Evolutionary conservation across 2,329 filamentous ascomycete species (phyloP), one percentile per base, ranked within the genome.

Genomic region (Apiospora malaysiana): DNA sequence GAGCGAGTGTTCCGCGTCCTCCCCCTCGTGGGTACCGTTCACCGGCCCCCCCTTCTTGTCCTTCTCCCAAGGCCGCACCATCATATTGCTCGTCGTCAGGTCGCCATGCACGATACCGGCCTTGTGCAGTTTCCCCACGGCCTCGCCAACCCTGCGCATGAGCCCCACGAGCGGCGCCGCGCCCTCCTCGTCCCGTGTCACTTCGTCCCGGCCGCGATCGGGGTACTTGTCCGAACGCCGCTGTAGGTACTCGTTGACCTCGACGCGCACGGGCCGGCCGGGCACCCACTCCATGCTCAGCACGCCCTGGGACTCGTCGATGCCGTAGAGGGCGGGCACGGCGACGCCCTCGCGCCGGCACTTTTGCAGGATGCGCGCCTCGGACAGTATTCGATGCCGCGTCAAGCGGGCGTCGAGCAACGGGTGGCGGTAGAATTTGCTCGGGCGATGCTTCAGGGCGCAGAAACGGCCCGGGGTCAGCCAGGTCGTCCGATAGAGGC

Each of bases 71-170:
- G 86, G 85, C 72, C 89, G 81, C 75, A 98, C 80, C 92, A 99
- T 98, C 84, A 99, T 87, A 82, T 99, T 99, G 83, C 95, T 98
- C 74, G 95, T 99, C 72, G 96, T 99, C 83, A 99, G 83, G 83
- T 99, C 96, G 51, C 96, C 96, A 83, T 99, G 96, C 71, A 97
- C 91, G 70, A 98, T 89, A 21, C 95, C 95, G n/a, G 90, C 87
- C 70, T 87, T 88, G 85, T 99, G 96, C 85, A 99, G 84, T 70
- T 81, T 87, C 9, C 93, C 94, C 21, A 97, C 88, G 2, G 91
- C 90, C 6, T 80, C 78, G 0, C 94, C 95, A 72, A 97, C 90
- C 73, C 88, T 86, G 66, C 85, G 83, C 89, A 97, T 90, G 72
- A 97, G 82, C 16, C 79, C 84, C 65, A 87, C 83, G 21, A 94